Conservation (phyloP, 306 rosid genomes). For the Abrus pulchellus region DNA sequence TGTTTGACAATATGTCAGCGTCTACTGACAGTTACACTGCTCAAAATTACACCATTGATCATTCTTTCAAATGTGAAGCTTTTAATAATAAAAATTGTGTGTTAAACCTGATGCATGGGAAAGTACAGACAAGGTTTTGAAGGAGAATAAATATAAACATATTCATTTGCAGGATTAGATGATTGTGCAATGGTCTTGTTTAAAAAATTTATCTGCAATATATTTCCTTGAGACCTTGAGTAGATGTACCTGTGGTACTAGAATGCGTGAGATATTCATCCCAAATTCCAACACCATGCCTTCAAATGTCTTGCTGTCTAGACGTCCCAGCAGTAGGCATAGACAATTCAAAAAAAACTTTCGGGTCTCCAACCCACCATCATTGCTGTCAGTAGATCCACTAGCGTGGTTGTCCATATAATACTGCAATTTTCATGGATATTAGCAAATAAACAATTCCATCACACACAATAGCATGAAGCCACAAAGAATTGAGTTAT, state of each 20-base stretch:
- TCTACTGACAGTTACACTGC: neutral
- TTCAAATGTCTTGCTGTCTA: conserved; percentile 74
- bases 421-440: conserved; percentile 61
- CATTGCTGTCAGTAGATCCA: conserved; percentile 62
- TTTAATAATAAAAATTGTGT: neutral
- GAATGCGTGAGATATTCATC: conserved; percentile 68
- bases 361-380: conserved; percentile 73
- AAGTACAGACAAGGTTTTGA: conserved; percentile 29
- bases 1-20: conserved; percentile 23
- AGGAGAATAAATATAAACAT: neutral
- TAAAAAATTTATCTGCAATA: conserved; percentile 36
- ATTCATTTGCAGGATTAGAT: conserved; percentile 42
- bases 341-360: conserved; percentile 88
- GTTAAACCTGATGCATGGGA: conserved; percentile 3
- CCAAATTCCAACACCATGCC: conserved; percentile 68
- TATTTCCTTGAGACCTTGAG: conserved; percentile 32
- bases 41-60: conserved; percentile 14
- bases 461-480: conserved; percentile 31
- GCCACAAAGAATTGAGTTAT: conserved; percentile 32
- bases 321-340: conserved; percentile 87
- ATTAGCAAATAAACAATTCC: conserved; percentile 52
- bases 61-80: conserved; percentile 32
- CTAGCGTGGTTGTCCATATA: conserved; percentile 66
- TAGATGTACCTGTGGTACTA: conserved; percentile 78
- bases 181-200: conserved; percentile 37